Base-by-base conservation (phyloP, 139 green algal species). In the Picochlorum sp. region DNA sequence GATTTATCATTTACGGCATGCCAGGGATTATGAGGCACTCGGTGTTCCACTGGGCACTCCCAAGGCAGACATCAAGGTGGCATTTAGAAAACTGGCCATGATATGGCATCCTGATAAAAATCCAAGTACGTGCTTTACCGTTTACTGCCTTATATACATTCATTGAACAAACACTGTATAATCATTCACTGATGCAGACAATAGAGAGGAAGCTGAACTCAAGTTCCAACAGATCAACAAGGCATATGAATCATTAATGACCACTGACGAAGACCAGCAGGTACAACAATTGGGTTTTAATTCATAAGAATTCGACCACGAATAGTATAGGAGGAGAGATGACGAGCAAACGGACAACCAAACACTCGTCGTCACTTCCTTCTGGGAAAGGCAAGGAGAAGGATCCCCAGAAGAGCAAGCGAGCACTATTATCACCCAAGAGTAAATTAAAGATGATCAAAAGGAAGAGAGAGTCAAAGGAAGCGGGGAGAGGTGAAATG, bases 41-140 rank as follows among this genome's bases (percentile, higher is more conserved):
- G 88, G 83, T 15, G 18, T 95, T 38, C 73, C 81, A 6, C 63
- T 90, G 63, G 87, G 87, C 2, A 77, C 84, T 3, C 83, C 77
- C 70, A 88, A 86, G 71, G 77, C 80, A 14, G 87, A 95, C 14
- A 66, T 82, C 65, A 93, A 90, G 72, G 79, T 80, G 26, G 88
- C 88, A 1, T 95, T 88, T 75, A 76, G 84, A 49, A 80, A 83
- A 68, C 72, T 95, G 62, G 87, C 85, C 21, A 83, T 79, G 38
- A 72, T 81, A 71, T 93, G 84, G 85, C 88, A 95, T 66, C 87
- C 88, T 15, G 88, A 95, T 82, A 95, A 95, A 69, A 86, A 95
- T 74, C 71, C 62, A 24, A 23, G 64, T 72, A 49, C 13, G 70
- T 55, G 18, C 0, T 21, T 18, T 24, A 2, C 3, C n/a, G n/a